Conservation (phyloP, 1,284 basidiomycete genomes). For the Trichosporon ovoides region DNA sequence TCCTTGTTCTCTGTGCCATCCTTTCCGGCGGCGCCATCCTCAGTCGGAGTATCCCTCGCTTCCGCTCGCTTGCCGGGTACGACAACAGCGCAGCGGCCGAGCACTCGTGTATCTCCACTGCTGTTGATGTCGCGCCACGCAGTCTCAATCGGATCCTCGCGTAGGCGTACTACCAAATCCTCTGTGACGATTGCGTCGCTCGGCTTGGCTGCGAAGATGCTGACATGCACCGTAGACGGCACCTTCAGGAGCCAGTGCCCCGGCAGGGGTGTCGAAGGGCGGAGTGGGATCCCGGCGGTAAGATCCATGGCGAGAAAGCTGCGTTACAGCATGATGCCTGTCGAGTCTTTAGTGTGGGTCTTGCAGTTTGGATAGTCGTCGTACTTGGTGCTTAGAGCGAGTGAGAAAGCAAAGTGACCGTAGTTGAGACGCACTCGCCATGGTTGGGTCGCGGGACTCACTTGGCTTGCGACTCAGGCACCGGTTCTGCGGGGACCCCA, state of each 20-base stretch:
- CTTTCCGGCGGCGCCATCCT: not conserved
- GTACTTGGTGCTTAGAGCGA: too few species aligned
- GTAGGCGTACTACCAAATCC: constrained; percentile 8
- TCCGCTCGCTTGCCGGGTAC: not conserved
- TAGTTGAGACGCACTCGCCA: not conserved
- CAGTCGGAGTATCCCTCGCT: too few species aligned
- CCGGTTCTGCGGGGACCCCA: not conserved
- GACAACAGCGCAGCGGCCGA: constrained; percentile 13
- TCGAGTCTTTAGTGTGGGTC: not conserved
- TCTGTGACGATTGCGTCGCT: not conserved
- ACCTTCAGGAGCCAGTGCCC: constrained; percentile 31
- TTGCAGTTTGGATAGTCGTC: too few species aligned
- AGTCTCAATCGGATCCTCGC: constrained; percentile 24
- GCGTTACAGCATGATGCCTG: not conserved
- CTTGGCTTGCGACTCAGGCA: not conserved
- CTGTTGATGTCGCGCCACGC: constrained; percentile 28
- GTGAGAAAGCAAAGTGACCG: too few species aligned
- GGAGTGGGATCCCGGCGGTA: constrained; percentile 17
- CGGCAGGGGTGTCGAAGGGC: constrained; percentile 23
- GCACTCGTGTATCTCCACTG: not conserved
- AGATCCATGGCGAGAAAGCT: constrained; percentile 9
- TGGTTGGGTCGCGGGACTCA: constrained; percentile 1
- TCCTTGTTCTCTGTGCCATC: not conserved
- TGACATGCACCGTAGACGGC: constrained; percentile 22
- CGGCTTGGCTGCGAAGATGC: constrained; percentile 9